These are phyloP conservation scores for Boletales sp. DNA, from an alignment of 768 basidiomycete species.

Conservation along the genomic window DNA sequence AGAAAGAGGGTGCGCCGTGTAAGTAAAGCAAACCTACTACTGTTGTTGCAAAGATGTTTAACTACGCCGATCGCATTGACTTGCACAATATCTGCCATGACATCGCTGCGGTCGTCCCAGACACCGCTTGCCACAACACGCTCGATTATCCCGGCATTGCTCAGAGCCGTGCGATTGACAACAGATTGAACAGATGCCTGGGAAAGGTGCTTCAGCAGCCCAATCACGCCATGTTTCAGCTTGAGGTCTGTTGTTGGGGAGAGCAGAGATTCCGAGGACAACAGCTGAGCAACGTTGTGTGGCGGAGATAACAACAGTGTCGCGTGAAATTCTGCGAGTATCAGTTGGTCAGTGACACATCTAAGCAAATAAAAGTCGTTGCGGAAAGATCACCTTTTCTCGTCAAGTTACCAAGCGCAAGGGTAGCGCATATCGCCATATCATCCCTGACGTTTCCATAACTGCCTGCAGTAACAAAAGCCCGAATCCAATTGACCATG, in stretches of 20 bases:
- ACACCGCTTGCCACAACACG: slow-evolving; percentile 58
- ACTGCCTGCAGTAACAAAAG: slow-evolving; percentile 41
- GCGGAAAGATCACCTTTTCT: slow-evolving; percentile 54
- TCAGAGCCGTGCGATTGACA: slow-evolving; percentile 56
- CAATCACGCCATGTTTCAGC: slow-evolving; percentile 85
- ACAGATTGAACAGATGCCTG: slow-evolving; percentile 59
- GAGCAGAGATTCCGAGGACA: slow-evolving; percentile 56
- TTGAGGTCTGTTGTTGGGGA: slow-evolving; percentile 63
- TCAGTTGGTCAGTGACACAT: slow-evolving; percentile 7
- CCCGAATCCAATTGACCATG: slow-evolving; percentile 75
- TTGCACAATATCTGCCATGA: slow-evolving; percentile 82
- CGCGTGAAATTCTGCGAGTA: slow-evolving; percentile 51
- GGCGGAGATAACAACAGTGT: slow-evolving; percentile 61
- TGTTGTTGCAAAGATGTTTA: slow-evolving; percentile 82
- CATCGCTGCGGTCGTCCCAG: slow-evolving; percentile 70
- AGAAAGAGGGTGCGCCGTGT: slow-evolving; percentile 29
- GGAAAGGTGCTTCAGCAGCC: slow-evolving; percentile 83
- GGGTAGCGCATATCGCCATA: slow-evolving; percentile 76
- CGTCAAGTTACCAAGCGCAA: slow-evolving; percentile 79
- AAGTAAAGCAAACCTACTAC: slow-evolving; percentile 44
- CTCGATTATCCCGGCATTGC: slow-evolving; percentile 59
- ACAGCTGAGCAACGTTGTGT: slow-evolving; percentile 56
- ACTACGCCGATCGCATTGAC: slow-evolving; percentile 81
- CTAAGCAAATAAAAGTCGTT: neutral
- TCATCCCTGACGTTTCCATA: slow-evolving; percentile 55